Evolutionary conservation across 2,329 filamentous ascomycete genomes (phyloP).

Genomic region (Fusarium globosum): DNA sequence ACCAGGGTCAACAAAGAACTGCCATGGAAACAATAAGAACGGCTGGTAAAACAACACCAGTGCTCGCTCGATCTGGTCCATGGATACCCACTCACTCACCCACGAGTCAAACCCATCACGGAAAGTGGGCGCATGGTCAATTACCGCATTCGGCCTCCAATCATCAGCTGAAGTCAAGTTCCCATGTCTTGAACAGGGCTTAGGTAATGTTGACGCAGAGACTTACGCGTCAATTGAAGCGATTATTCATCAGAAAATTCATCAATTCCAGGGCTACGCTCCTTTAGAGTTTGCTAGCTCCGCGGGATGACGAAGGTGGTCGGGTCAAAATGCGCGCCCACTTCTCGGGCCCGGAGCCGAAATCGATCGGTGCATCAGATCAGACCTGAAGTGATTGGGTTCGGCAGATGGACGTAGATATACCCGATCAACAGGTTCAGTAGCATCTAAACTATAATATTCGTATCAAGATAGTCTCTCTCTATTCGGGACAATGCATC

Average conservation of each 20-base stretch:
- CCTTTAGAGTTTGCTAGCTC: constrained; percentile 3
- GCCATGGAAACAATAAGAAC: background rate
- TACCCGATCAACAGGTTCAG: background rate
- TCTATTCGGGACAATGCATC: background rate
- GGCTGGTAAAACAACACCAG: background rate
- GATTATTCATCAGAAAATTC: background rate
- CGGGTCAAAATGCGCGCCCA: constrained; percentile 9
- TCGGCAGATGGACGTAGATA: background rate
- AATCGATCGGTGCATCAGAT: constrained; percentile 10
- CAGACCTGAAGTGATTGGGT: background rate
- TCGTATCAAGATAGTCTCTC: background rate
- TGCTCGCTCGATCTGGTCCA: background rate
- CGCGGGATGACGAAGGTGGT: constrained; percentile 8
- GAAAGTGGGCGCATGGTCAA: background rate
- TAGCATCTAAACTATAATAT: background rate
- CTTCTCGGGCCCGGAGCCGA: constrained; percentile 10
- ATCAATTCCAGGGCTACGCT: background rate
- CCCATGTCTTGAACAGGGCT: background rate
- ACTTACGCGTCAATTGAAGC: constrained; percentile 2
- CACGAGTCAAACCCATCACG: background rate
- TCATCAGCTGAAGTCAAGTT: background rate
- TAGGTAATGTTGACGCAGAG: constrained; percentile 1
- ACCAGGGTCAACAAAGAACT: background rate
- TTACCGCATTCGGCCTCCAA: constrained; percentile 8
- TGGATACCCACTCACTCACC: background rate